Conservation (phyloP, 164 flowering plant species). For the Vitis riparia region DNA sequence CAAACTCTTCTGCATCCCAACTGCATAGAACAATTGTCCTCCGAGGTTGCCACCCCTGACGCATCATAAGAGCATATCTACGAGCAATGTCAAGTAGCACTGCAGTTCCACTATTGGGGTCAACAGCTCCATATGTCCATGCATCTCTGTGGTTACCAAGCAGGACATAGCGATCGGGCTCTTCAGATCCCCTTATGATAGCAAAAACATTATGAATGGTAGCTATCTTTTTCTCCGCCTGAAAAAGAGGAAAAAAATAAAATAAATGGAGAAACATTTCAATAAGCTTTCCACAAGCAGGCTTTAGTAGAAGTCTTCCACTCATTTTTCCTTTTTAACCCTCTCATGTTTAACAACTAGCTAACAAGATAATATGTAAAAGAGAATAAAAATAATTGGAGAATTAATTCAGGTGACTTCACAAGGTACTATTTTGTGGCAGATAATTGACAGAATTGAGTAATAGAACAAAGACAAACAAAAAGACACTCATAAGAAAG, state of each 20-base stretch:
- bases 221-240: slow-evolving; percentile 76
- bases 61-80: slow-evolving; percentile 56
- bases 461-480: too few relatives aligned
- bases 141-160: slow-evolving; percentile 99
- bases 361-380: too few relatives aligned
- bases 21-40: slow-evolving; percentile 88
- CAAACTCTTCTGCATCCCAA: slow-evolving; percentile 99
- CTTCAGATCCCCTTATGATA: slow-evolving; percentile 73
- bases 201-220: slow-evolving; percentile 75
- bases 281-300: too few relatives aligned
- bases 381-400: too few relatives aligned
- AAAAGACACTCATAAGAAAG: too few relatives aligned
- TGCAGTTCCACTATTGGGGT: slow-evolving; percentile 98
- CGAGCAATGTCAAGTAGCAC: slow-evolving; percentile 90
- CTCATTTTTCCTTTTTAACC: too few relatives aligned
- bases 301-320: too few relatives aligned
- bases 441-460: too few relatives aligned
- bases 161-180: slow-evolving; percentile 84
- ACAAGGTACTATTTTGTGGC: too few relatives aligned
- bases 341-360: too few relatives aligned
- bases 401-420: too few relatives aligned
- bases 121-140: slow-evolving; percentile 99
- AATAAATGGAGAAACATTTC: background rate
- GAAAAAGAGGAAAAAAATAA: slow-evolving; percentile 1
- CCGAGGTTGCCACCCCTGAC: slow-evolving; percentile 77